Conservation (phyloP, 495 filamentous ascomycete genomes). For the Aspergillus sclerotiicarbonarius region DNA sequence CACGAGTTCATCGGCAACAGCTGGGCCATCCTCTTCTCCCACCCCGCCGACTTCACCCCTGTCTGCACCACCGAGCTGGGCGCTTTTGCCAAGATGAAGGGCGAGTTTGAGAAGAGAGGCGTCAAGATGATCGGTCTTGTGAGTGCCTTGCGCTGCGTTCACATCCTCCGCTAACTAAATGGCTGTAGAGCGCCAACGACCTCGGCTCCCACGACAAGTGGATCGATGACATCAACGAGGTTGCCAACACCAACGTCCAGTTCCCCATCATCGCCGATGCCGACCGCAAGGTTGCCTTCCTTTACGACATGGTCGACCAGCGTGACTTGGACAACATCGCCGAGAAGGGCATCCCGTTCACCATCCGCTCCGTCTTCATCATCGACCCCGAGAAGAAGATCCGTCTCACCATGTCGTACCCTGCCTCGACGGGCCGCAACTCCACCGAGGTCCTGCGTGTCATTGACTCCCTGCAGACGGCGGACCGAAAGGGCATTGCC, state of each 20-base stretch:
- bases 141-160: constrained; percentile 5
- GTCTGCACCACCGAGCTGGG: constrained; percentile 71
- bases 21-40: constrained; percentile 67
- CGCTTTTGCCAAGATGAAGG: constrained; percentile 61
- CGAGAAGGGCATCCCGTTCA: constrained; percentile 60
- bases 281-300: constrained; percentile 60
- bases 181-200: constrained; percentile 52
- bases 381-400: constrained; percentile 72
- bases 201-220: constrained; percentile 58
- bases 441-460: constrained; percentile 64
- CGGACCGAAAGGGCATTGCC: constrained; percentile 60
- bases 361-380: constrained; percentile 67
- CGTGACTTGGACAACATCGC: constrained; percentile 57
- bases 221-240: constrained; percentile 67
- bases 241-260: constrained; percentile 51
- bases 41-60: constrained; percentile 69
- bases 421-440: constrained; percentile 63
- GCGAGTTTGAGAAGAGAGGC: constrained; percentile 58
- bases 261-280: constrained; percentile 72
- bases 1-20: constrained; percentile 57
- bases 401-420: constrained; percentile 65
- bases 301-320: constrained; percentile 66
- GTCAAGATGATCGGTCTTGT: constrained; percentile 68
- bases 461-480: constrained; percentile 63
- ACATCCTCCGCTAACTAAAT: background rate